A percentile compares a stretch with the other conserved stretches of the same genome.
These are phyloP conservation scores for Paecilomyces fulvus DNA, from an alignment of 2,329 filamentous ascomycete genomes.

Conservation along the genomic window DNA sequence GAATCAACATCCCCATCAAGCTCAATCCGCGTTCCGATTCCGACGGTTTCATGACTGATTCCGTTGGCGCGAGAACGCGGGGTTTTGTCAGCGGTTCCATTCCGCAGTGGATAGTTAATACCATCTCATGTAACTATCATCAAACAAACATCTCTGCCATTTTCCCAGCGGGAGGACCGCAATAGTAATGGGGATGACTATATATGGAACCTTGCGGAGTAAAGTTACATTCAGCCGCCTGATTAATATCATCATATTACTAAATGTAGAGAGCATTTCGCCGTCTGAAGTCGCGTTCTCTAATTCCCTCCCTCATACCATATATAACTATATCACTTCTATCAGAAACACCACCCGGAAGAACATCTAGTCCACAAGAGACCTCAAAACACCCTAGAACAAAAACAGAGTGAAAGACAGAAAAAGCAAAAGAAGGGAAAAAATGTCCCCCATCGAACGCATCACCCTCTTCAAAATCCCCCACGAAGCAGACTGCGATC, in stretches of 20 bases:
- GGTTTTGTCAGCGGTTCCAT: not conserved
- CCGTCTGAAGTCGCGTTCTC: not conserved
- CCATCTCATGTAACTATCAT: not conserved
- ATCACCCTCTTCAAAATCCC: conserved; percentile 48
- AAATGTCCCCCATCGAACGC: conserved; percentile 38
- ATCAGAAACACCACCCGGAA: not conserved
- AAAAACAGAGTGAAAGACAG: not conserved
- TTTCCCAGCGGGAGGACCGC: not conserved
- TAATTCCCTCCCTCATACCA: no score
- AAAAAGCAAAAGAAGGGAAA: not conserved
- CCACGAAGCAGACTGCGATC: conserved; percentile 35
- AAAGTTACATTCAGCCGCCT: no score
- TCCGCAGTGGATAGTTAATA: not conserved
- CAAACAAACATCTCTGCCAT: not conserved
- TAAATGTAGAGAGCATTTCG: not conserved
- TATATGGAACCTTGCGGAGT: not conserved
- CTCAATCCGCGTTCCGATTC: not conserved
- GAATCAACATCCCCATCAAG: not conserved
- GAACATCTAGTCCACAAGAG: no score
- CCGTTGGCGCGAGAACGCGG: not conserved
- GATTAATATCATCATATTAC: not conserved
- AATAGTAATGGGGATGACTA: not conserved
- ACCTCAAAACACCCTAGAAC: no score
- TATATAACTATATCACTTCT: no score
- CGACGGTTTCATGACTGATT: not conserved